A percentile compares a stretch with the other conserved stretches of the same genome.
Evolutionary conservation across 2,329 filamentous ascomycete genomes (phyloP).

Genomic region (Reticulascus tulasneorum): DNA sequence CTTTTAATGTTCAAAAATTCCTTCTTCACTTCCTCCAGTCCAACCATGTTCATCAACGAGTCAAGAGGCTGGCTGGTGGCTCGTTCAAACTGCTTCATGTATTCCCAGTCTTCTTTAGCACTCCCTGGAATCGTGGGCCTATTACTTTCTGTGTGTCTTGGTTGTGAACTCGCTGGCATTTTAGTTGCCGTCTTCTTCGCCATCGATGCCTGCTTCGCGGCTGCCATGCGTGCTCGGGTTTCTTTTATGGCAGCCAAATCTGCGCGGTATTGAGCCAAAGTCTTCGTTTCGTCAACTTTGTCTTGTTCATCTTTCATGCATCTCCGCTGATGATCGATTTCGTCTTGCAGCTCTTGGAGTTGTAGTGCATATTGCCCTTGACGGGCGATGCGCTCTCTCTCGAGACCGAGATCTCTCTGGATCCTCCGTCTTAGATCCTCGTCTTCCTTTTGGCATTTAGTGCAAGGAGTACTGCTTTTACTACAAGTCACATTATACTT

Average conservation of each 20-base stretch:
- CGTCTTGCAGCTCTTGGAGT: slow-evolving; percentile 48
- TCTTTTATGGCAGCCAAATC: slow-evolving; percentile 41
- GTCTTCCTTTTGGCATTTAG: slow-evolving; percentile 48
- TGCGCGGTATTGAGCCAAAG: slow-evolving; percentile 39
- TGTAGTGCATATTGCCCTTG: slow-evolving; percentile 40
- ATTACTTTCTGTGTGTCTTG: too few species aligned
- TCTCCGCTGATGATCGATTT: slow-evolving; percentile 45
- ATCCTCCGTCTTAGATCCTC: slow-evolving; percentile 36
- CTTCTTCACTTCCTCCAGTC: slow-evolving; percentile 65
- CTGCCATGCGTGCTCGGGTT: slow-evolving; percentile 18
- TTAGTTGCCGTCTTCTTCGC: not conserved
- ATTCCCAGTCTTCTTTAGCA: slow-evolving; percentile 56
- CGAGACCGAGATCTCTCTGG: slow-evolving; percentile 45
- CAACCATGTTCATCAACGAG: slow-evolving; percentile 64
- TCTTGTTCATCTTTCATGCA: slow-evolving; percentile 38
- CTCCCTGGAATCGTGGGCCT: slow-evolving; percentile 8
- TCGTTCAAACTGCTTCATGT: slow-evolving; percentile 50
- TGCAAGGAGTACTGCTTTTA: slow-evolving; percentile 39
- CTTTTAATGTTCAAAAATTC: slow-evolving; percentile 60
- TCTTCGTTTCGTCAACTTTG: slow-evolving; percentile 36
- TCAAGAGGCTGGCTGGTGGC: slow-evolving; percentile 54
- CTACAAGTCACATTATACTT: slow-evolving; percentile 41
- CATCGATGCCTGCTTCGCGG: slow-evolving; percentile 7
- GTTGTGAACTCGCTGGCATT: too few species aligned
- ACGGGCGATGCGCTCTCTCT: slow-evolving; percentile 39